A percentile compares a stretch with the other conserved stretches of the same genome.
These are phyloP conservation scores for Sporopachydermia lactativora DNA, from an alignment of 805 yeast genomes.

Conservation along the genomic window DNA sequence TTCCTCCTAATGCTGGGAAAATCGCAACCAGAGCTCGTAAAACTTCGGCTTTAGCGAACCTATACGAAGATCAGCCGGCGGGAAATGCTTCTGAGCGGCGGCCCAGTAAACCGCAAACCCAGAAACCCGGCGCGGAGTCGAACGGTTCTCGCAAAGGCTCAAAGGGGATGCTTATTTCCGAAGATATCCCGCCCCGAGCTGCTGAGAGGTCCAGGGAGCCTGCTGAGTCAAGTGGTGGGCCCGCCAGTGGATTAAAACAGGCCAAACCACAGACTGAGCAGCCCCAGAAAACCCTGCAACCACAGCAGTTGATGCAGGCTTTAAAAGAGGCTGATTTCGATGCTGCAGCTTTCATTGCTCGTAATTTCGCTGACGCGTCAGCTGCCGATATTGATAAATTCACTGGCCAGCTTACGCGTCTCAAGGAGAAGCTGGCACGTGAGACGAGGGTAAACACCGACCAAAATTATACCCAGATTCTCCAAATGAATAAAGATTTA, in stretches of 20 bases:
- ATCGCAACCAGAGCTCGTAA: conserved; percentile 37
- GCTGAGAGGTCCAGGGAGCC: too few species aligned
- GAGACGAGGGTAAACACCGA: conserved; percentile 47
- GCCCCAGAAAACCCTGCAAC: conserved; percentile 10
- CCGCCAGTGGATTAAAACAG: too few species aligned
- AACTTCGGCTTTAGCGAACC: neutral
- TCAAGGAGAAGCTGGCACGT: conserved; percentile 34
- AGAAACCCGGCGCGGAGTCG: too few species aligned
- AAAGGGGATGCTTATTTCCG: too few species aligned
- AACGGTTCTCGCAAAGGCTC: too few species aligned
- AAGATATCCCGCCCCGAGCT: conserved; percentile 4
- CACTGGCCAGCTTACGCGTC: conserved; percentile 35
- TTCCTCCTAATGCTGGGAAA: conserved; percentile 65
- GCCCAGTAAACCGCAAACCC: too few species aligned
- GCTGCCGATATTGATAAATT: conserved; percentile 63
- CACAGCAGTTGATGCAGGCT: conserved; percentile 12
- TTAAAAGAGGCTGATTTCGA: conserved; percentile 21
- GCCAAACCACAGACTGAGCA: conserved; percentile 1
- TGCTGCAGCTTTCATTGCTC: conserved; percentile 32
- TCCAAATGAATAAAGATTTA: conserved; percentile 46
- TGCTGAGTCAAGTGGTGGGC: too few species aligned
- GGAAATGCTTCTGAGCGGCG: too few species aligned
- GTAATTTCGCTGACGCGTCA: conserved; percentile 45
- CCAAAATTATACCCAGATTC: conserved; percentile 47
- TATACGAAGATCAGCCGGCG: neutral